phyloP scores from a whole-genome alignment of 2,329 filamentous ascomycete genomes.

The Cladosporium phlei region DNA sequence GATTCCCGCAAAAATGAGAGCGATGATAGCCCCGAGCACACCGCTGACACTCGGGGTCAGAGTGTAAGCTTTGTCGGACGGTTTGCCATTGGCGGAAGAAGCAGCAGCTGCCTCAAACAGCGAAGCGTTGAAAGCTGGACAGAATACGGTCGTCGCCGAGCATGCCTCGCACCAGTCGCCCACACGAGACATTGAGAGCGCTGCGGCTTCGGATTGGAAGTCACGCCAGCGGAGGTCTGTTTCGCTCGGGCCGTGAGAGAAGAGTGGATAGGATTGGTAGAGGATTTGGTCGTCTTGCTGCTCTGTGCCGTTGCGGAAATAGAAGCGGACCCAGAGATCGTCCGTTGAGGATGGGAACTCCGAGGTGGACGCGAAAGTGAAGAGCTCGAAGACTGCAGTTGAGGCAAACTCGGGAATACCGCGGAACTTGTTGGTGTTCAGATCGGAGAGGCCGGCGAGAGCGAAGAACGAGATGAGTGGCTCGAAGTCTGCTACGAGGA shows the following conservation, averaged over 20 bases:
- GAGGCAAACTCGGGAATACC: constrained; percentile 47
- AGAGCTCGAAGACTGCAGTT: constrained; percentile 51
- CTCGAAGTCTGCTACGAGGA: constrained; percentile 47
- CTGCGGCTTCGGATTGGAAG: constrained; percentile 44
- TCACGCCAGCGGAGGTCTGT: constrained; percentile 47
- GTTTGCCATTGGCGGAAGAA: not conserved
- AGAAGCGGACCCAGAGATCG: constrained; percentile 53
- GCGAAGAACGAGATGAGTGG: constrained; percentile 50
- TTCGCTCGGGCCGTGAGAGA: constrained; percentile 43
- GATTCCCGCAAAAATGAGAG: constrained; percentile 43
- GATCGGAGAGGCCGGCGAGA: constrained; percentile 37
- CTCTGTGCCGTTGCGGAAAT: constrained; percentile 53
- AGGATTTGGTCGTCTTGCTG: constrained; percentile 17
- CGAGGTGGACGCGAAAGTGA: constrained; percentile 28
- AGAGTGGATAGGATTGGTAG: constrained; percentile 46
- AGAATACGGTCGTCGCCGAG: constrained; percentile 45
- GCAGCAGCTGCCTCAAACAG: constrained; percentile 13
- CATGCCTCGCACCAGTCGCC: constrained; percentile 52
- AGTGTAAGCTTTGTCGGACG: not conserved
- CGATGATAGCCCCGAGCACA: constrained; percentile 53
- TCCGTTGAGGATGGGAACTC: constrained; percentile 35
- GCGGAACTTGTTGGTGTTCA: constrained; percentile 43
- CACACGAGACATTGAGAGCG: constrained; percentile 40
- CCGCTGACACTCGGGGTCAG: constrained; percentile 47
- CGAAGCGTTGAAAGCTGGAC: constrained; percentile 37